These are phyloP conservation scores for Thelephora terrestris DNA, from an alignment of 1,284 basidiomycete genomes.

Conservation along the genomic window DNA sequence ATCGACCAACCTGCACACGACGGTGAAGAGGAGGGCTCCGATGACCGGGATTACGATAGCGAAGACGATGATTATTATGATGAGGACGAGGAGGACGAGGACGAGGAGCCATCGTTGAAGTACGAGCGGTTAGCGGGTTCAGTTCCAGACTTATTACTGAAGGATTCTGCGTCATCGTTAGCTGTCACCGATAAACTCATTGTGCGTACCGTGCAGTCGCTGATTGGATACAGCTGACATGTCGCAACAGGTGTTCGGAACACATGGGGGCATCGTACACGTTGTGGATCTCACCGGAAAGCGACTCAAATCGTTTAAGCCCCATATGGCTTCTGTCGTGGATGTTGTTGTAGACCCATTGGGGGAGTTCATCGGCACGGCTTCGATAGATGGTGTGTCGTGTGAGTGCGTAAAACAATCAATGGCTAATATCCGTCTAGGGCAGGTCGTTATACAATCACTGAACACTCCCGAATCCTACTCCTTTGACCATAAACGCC, in stretches of 20 bases:
- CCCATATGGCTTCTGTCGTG: constrained; percentile 84
- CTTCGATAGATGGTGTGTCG: constrained; percentile 83
- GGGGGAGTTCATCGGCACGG: constrained; percentile 86
- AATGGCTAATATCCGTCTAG: constrained; percentile 27
- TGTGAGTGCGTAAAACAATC: not conserved
- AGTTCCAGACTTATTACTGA: constrained; percentile 73
- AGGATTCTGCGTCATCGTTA: constrained; percentile 81
- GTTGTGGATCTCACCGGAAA: constrained; percentile 74
- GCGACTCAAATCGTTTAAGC: constrained; percentile 84
- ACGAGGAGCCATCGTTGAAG: constrained; percentile 83
- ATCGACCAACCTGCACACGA: not conserved
- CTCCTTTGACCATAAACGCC: constrained; percentile 87
- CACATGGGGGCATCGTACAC: constrained; percentile 87
- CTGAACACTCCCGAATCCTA: constrained; percentile 77
- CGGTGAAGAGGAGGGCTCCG: constrained; percentile 16
- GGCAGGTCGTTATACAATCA: constrained; percentile 86
- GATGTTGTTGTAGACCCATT: constrained; percentile 82
- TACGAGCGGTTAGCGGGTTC: constrained; percentile 77
- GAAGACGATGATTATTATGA: constrained; percentile 23
- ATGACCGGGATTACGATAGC: constrained; percentile 16
- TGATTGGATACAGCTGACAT: not conserved
- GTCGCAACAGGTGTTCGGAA: constrained; percentile 65
- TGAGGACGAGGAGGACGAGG: constrained; percentile 49
- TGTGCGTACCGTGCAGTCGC: constrained; percentile 32
- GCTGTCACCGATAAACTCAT: constrained; percentile 69